Percentiles rank a stretch among this genome's conserved stretches.
phyloP scores from a whole-genome alignment of 2,329 filamentous ascomycete genomes.

The Fulvia fulva region DNA sequence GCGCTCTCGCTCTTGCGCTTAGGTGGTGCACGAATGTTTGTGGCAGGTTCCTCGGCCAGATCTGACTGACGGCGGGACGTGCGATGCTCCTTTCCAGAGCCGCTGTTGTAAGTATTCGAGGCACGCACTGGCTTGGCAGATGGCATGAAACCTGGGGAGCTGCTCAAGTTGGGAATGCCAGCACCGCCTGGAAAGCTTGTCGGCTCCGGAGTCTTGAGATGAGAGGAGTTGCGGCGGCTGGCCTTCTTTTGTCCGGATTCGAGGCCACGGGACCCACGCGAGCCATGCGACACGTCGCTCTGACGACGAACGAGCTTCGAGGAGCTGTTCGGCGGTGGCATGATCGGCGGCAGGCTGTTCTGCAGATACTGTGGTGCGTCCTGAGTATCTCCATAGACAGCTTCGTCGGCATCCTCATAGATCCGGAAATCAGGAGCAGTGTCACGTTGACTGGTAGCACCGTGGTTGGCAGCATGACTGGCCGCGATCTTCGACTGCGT shows the following conservation, averaged over 20 bases:
- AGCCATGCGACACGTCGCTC: conserved; percentile 1
- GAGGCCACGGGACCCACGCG: background rate
- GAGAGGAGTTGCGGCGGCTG: background rate
- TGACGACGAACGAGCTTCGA: conserved; percentile 20
- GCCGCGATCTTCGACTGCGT: too few relatives aligned
- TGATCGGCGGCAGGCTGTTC: background rate
- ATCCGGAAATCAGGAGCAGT: background rate
- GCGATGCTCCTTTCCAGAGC: conserved; percentile 6
- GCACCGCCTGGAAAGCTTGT: background rate
- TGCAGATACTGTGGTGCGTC: background rate
- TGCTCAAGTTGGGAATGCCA: conserved; percentile 10
- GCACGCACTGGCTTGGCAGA: background rate
- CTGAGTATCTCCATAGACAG: background rate
- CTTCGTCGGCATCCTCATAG: conserved; percentile 2
- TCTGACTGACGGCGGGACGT: background rate
- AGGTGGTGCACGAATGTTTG: background rate
- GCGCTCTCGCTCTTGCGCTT: conserved; percentile 25
- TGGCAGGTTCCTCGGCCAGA: background rate
- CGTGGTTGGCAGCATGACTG: too few relatives aligned
- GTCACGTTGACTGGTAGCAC: background rate
- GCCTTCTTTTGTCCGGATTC: background rate
- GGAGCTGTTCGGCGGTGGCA: conserved; percentile 26
- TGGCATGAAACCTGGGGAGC: conserved; percentile 24
- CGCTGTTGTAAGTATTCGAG: background rate
- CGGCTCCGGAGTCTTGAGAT: conserved; percentile 12